Percentiles rank a stretch among this genome's conserved stretches.
Conservation (phyloP, 2,329 filamentous ascomycete species). For the Pseudopyrenochaeta lycopersici region DNA sequence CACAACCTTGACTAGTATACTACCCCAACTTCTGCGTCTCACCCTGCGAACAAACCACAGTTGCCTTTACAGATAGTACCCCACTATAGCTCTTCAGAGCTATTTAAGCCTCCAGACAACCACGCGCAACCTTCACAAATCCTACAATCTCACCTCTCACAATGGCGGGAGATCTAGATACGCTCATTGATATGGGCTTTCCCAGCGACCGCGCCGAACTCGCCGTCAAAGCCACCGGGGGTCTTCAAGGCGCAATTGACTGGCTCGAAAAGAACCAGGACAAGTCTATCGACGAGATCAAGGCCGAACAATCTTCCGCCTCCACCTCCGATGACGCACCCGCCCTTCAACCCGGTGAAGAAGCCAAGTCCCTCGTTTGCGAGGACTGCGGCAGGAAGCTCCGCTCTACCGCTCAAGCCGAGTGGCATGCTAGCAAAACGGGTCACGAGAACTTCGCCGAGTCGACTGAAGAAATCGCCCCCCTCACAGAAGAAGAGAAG, state of each 20-base stretch:
- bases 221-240: constrained; percentile 83
- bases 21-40: background rate
- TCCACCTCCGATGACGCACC: constrained; percentile 62
- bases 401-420: constrained; percentile 79
- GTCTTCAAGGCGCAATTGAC: constrained; percentile 85
- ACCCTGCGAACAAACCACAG: background rate
- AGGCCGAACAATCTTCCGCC: constrained; percentile 55
- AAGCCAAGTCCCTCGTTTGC: constrained; percentile 85
- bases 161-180: constrained; percentile 66
- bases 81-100: constrained; percentile 5
- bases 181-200: constrained; percentile 77
- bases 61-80: background rate
- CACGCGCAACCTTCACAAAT: background rate
- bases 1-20: background rate
- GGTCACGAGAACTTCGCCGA: constrained; percentile 92
- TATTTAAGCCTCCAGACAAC: background rate
- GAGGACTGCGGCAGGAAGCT: constrained; percentile 96
- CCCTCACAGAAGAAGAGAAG: constrained; percentile 92
- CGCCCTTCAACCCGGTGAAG: constrained; percentile 73
- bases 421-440: constrained; percentile 91
- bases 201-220: constrained; percentile 82
- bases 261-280: constrained; percentile 95
- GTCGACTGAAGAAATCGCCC: constrained; percentile 89
- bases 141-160: constrained; percentile 19
- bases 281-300: constrained; percentile 83